Evolutionary conservation across 2,329 filamentous ascomycete genomes (phyloP).

Genomic region (Trichophyton equinum): DNA sequence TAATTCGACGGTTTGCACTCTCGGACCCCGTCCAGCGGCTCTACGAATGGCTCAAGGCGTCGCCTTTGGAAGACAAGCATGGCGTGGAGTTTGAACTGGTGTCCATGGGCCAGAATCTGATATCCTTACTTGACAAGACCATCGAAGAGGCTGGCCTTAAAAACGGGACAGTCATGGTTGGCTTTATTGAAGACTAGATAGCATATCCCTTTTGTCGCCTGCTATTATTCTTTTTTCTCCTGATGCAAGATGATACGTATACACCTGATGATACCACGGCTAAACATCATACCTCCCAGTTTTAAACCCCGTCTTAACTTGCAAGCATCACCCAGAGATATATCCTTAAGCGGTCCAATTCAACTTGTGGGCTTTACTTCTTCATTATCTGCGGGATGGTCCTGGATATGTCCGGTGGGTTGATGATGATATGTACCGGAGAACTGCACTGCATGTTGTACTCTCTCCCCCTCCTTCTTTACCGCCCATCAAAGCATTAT

Average conservation of each 20-base stretch:
- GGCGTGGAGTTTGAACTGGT: slow-evolving; percentile 78
- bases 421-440: neutral
- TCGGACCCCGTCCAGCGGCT: slow-evolving; percentile 67
- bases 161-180: slow-evolving; percentile 91
- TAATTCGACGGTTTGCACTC: slow-evolving; percentile 74
- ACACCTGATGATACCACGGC: neutral
- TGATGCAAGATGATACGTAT: neutral
- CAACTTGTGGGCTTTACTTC: neutral
- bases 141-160: slow-evolving; percentile 76
- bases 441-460: neutral
- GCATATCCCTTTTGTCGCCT: neutral
- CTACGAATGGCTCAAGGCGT: slow-evolving; percentile 93
- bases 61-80: slow-evolving; percentile 66
- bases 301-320: neutral
- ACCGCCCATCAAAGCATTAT: neutral
- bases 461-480: neutral
- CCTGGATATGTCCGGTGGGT: no score
- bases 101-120: slow-evolving; percentile 73
- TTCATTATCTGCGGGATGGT: no score
- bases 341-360: neutral
- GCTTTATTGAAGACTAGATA: slow-evolving; percentile 47
- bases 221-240: neutral
- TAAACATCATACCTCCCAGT: neutral
- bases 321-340: neutral
- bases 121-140: slow-evolving; percentile 58